Evolutionary conservation across 805 yeast species (phyloP), one percentile per base, ranked within the genome.

Genomic region (Schwanniomyces yamadae): DNA sequence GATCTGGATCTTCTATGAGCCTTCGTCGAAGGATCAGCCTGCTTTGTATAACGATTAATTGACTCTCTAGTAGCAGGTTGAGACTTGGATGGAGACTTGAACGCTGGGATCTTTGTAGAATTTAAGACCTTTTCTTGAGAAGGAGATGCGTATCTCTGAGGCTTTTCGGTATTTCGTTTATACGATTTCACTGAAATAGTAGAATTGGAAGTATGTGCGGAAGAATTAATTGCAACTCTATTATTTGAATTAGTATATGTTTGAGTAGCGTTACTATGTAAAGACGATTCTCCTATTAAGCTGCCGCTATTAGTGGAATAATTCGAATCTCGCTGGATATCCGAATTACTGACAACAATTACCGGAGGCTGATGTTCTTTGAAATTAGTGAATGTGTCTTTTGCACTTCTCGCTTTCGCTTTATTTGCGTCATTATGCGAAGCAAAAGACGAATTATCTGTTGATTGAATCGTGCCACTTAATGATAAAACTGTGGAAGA

Each of bases 401-500:
- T 33, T 28, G 18, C 20, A 10, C 17, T 27, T 7, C 28, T 13
- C n/a, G n/a, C n/a, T 3, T 12, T 12, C 24, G 19, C 26, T 37
- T 13, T 34, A 19, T 29, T 44, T 35, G 17, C 33, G 16, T 32
- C 56, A 27, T 37, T 41, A 14, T 49, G 57, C 12, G 55, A 52
- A 3, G 42, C 28, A 14, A 57, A 37, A 4, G 56, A 46, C 2
- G 63, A 57, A 39, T 54, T 57, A 28, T 59, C 64, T 3, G 66
- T 58, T 5, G 61, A 55, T 23, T 50, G 61, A 10, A 52, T 42
- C 1, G 65, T 56, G 8, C 57, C 59, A 33, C 40, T 53, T 14
- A 53, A 47, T 2, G 63, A 59, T 16, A 57, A 45, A 11, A 56
- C 49, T 14, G 61, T 51, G 4, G 62, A 54, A n/a, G 60, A 53